Percentiles rank a stretch among this genome's conserved stretches.
These are phyloP conservation scores for Ophiocordyceps camponoti-leonardi DNA, from an alignment of 2,329 filamentous ascomycete genomes.

Conservation along the genomic window DNA sequence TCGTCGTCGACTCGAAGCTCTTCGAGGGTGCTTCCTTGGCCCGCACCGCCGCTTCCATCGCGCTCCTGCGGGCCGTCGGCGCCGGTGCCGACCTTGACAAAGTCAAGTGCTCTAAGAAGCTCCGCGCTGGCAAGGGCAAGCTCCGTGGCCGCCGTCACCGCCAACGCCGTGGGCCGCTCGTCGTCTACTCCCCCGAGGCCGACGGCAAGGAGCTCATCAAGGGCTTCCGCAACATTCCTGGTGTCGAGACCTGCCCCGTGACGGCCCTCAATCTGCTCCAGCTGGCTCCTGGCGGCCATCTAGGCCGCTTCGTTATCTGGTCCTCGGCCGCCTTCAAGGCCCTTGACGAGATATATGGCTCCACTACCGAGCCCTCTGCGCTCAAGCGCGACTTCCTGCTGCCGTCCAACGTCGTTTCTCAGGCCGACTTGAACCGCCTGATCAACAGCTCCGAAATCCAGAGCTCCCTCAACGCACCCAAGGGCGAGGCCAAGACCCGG, in stretches of 20 bases:
- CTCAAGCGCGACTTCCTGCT: slow-evolving; percentile 99
- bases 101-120: slow-evolving; percentile 91
- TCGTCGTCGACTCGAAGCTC: slow-evolving; percentile 82
- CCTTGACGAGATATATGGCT: slow-evolving; percentile 92
- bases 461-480: slow-evolving; percentile 81
- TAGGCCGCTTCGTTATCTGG: slow-evolving; percentile 98
- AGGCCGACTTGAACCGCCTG: slow-evolving; percentile 89
- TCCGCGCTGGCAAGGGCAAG: slow-evolving; percentile 98
- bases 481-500: slow-evolving; percentile 82
- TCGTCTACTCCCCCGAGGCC: slow-evolving; percentile 91
- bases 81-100: slow-evolving; percentile 84
- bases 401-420: slow-evolving; percentile 77
- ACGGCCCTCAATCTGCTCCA: slow-evolving; percentile 95
- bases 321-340: slow-evolving; percentile 93
- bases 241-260: slow-evolving; percentile 92
- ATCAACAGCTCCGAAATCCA: slow-evolving; percentile 99
- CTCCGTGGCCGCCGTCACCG: slow-evolving; percentile 88
- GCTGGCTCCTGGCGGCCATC: slow-evolving; percentile 95
- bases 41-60: slow-evolving; percentile 78
- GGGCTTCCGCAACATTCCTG: slow-evolving; percentile 97
- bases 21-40: slow-evolving; percentile 64
- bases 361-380: slow-evolving; percentile 71
- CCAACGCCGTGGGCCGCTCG: slow-evolving; percentile 92
- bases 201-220: slow-evolving; percentile 88
- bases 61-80: slow-evolving; percentile 80